Conservation (phyloP, 2,329 filamentous ascomycete genomes). For the Golovinomyces cichoracearum region DNA sequence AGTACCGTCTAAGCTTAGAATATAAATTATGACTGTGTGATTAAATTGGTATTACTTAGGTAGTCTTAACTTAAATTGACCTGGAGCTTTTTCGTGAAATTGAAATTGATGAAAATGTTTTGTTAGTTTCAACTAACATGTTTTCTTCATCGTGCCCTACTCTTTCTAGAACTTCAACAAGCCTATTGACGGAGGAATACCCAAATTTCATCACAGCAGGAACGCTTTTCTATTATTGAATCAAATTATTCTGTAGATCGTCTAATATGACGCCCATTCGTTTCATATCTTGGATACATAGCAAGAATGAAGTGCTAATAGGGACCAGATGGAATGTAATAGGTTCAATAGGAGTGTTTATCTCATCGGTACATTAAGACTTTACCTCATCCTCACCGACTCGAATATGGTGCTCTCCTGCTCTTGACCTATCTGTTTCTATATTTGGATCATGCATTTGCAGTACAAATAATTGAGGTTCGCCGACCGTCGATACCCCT, state of each 20-base stretch:
- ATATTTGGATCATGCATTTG: neutral
- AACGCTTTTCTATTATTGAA: neutral
- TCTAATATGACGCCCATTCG: neutral
- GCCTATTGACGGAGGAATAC: neutral
- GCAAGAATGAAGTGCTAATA: neutral
- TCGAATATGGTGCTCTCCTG: neutral
- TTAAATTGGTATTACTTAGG: conserved; percentile 1
- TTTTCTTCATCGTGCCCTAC: neutral
- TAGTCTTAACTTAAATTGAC: conserved; percentile 1
- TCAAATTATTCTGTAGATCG: neutral
- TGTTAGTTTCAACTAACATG: neutral
- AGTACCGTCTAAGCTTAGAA: conserved; percentile 2
- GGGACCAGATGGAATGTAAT: neutral
- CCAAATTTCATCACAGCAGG: neutral
- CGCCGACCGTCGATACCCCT: neutral
- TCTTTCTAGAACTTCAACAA: neutral
- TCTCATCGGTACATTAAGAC: neutral
- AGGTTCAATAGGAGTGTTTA: neutral
- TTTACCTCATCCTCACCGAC: neutral
- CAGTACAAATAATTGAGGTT: neutral
- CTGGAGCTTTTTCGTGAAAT: neutral
- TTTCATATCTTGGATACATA: conserved; percentile 1
- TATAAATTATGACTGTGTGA: conserved; percentile 3
- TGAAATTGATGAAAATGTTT: neutral
- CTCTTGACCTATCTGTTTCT: neutral